Base-by-base conservation (phyloP, 1,284 basidiomycete genomes). In the Ustilago shanxiensis region DNA sequence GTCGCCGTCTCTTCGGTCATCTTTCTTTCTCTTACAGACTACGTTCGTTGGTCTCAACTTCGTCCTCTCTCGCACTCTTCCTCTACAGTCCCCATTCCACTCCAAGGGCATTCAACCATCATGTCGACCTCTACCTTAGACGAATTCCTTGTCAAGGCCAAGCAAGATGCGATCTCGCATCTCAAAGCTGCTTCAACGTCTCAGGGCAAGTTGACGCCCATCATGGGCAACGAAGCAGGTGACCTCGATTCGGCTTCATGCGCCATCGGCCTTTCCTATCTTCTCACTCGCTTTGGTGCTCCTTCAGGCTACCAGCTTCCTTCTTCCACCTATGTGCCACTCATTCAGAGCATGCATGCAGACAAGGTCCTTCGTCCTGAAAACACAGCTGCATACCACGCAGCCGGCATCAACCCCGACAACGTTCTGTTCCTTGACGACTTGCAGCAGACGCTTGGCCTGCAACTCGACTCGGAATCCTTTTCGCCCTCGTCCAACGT, bases 281-380 rank as follows among this genome's bases (percentile, higher is more conserved):
- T 85, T 18, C 67, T 85, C 16, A 61, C 82, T 14, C 62, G 68
- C 20, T 79, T 76, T 29, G 66, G 72, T 8, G 8, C 65, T 14
- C 60, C 61, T 2, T 35, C 60, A 7, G 39, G 59, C 28, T 65
- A 75, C 53, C 39, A 58, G n/a, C 54, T 82, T 22, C 41, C 50
- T 2, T 29, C n/a, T 18, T 68, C 79, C 11, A 62, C 29, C 13
- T 84, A 77, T n/a, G 89, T 95, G 22, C 90, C 96, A 0, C 88
- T 98, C 35, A 87, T 93, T 60, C 92, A 93, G 72, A 92, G 92
- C 0, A 88, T 90, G 0, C 89, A 90, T 6, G 86, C 88, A 1
- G 93, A 95, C 84, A 89, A 98, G 65, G 83, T 84, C 31, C 89
- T 98, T 22, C 93, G 96, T 28, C 91, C 92, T 14, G 96, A 99